Evolutionary conservation across 106 monocot species (phyloP), one percentile per base, ranked within the genome.

Genomic region (Apostasia shenzhenica): DNA sequence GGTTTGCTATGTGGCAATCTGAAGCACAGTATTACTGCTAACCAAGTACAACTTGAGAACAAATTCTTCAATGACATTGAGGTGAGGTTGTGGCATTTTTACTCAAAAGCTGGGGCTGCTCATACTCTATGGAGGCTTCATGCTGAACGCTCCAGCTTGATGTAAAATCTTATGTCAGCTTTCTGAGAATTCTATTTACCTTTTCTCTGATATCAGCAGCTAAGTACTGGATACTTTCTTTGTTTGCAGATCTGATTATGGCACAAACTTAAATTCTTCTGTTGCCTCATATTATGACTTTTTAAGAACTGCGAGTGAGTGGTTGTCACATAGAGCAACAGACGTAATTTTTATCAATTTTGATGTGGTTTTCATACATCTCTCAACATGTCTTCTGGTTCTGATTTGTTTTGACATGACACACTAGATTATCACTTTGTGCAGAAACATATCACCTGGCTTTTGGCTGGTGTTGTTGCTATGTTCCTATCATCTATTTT

Each of bases 401-500:
- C 8, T 40, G 12, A 45, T 8, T n/a, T 44, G 11, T 54, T 14
- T 61, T 61, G 2, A 45, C 42, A 72, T 41, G 13, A 61, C 10
- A 41, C 40, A 72, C 49, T 11, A 9, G 50, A 44, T 47, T 48
- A 44, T 38, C 43, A 63, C 59, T 67, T 26, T 79, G 9, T 89
- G 75, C 97, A 97, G 97, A 97, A 87, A 81, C 92, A 89, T 65
- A 40, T 80, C 45, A 61, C 46, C 13, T 75, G 89, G 66, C 82
- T 97, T 68, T 61, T 79, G 4, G 70, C 70, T 72, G 97, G 92
- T 81, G 77, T 87, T 55, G 40, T 59, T 47, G 52, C 85, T n/a
- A 80, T 97, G 81, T 42, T 78, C 14, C 12, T 81, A 26, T 97
- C 97, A 67, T 90, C 79, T 68, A 5, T 78, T 73, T 6, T 87